A percentile compares a stretch with the other conserved stretches of the same genome.
Conservation (phyloP, 169 alveolate genomes). For the Plasmodium coatneyi region DNA sequence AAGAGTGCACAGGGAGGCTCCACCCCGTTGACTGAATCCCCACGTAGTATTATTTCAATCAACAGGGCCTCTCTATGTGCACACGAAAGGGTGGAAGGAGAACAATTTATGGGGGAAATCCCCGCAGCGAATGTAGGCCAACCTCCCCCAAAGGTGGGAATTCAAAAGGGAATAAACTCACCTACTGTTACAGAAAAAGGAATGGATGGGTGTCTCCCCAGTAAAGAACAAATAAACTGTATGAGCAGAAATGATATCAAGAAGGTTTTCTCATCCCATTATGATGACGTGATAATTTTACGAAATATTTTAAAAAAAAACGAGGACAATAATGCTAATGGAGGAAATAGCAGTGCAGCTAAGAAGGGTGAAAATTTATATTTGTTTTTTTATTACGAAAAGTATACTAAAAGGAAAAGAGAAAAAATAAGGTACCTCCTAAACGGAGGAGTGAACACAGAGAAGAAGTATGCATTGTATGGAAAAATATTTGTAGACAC, state of each 20-base stretch:
- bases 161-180: neutral
- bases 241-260: slow-evolving; percentile 19
- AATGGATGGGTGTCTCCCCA: neutral
- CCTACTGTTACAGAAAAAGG: neutral
- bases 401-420: slow-evolving; percentile 69
- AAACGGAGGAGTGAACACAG: slow-evolving; percentile 37
- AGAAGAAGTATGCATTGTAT: slow-evolving; percentile 70
- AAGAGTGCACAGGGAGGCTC: neutral
- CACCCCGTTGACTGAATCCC: neutral
- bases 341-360: neutral
- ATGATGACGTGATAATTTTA: slow-evolving; percentile 58
- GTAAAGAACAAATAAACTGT: neutral
- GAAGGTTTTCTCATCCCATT: slow-evolving; percentile 25
- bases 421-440: slow-evolving; percentile 29
- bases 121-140: neutral
- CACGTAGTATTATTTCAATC: neutral
- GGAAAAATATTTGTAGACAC: slow-evolving; percentile 71
- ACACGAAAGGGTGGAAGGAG: neutral
- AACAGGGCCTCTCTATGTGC: neutral
- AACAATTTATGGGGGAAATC: neutral
- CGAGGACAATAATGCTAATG: neutral
- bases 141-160: neutral
- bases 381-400: slow-evolving; percentile 72
- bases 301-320: slow-evolving; percentile 35
- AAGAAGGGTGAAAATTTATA: slow-evolving; percentile 63